phyloP scores from a whole-genome alignment of 495 filamentous ascomycete species.

The Aspergillus cavernicola region DNA sequence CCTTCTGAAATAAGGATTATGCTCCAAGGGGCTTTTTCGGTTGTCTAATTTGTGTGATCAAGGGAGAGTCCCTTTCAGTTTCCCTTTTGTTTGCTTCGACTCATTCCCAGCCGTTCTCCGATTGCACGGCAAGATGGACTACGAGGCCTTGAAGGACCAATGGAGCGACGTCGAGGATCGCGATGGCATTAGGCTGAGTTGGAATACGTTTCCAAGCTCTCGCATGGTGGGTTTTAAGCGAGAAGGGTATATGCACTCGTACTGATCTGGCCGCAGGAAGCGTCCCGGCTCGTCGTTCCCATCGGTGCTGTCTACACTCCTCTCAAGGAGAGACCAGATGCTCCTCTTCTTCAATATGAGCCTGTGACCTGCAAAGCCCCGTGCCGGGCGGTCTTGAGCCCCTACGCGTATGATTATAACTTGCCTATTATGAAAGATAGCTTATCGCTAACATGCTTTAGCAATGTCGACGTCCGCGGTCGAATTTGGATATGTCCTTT shows the following conservation, averaged over 20 bases:
- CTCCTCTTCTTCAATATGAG: constrained; percentile 90
- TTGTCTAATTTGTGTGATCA: constrained; percentile 19
- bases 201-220: constrained; percentile 98
- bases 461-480: constrained; percentile 92
- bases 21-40: constrained; percentile 26
- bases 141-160: constrained; percentile 85
- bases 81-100: constrained; percentile 18
- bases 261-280: constrained; percentile 64
- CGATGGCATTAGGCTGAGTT: constrained; percentile 94
- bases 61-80: constrained; percentile 14
- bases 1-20: constrained; percentile 30
- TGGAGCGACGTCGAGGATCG: constrained; percentile 97
- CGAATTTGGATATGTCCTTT: constrained; percentile 98
- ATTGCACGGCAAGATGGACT: constrained; percentile 58
- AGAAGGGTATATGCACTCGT: neutral
- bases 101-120: constrained; percentile 27
- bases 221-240: constrained; percentile 68
- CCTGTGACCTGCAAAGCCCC: constrained; percentile 96
- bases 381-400: constrained; percentile 94
- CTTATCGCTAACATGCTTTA: constrained; percentile 36
- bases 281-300: constrained; percentile 91
- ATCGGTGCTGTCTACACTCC: constrained; percentile 97
- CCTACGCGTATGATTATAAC: constrained; percentile 76
- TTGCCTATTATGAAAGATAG: neutral
- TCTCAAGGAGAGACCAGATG: constrained; percentile 89